Evolutionary conservation across 768 basidiomycete genomes (phyloP).

Genomic region (Calocybe gangraenosa): DNA sequence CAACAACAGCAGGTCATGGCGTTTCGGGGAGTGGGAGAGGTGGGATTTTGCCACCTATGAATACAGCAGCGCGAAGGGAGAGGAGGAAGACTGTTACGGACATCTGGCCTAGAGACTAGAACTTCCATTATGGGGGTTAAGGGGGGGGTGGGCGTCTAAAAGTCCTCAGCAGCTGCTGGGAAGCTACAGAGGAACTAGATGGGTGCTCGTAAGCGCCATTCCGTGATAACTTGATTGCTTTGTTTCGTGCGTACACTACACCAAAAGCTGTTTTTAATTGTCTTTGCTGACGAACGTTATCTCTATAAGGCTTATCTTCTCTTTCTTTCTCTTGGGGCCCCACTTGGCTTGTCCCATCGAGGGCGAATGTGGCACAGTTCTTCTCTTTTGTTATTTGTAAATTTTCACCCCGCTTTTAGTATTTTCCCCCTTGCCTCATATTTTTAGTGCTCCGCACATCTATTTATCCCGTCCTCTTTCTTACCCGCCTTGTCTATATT

Average conservation of each 20-base stretch:
- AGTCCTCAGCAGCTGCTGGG: too few relatives aligned
- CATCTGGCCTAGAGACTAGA: conserved; percentile 31
- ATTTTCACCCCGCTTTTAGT: background rate
- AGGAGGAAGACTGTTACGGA: conserved; percentile 43
- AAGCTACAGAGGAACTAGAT: too few relatives aligned
- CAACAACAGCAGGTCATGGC: background rate
- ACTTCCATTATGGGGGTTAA: background rate
- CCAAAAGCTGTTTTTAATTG: too few relatives aligned
- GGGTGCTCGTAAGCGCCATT: too few relatives aligned
- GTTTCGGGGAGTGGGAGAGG: background rate
- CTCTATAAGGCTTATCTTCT: too few relatives aligned
- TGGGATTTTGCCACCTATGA: conserved; percentile 13
- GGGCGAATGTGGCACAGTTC: background rate
- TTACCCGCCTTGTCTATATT: conserved; percentile 3
- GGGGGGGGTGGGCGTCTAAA: too few relatives aligned
- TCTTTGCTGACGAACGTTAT: too few relatives aligned
- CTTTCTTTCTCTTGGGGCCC: background rate
- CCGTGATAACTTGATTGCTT: too few relatives aligned
- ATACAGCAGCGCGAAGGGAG: conserved; percentile 25
- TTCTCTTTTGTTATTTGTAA: background rate
- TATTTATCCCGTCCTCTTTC: conserved; percentile 14
- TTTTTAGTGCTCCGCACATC: conserved; percentile 3
- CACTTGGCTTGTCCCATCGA: background rate
- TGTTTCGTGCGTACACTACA: too few relatives aligned
- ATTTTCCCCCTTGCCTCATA: too few relatives aligned